These are phyloP conservation scores for Euryodendron excelsum DNA, from an alignment of 148 eudicot species.

Conservation along the genomic window DNA sequence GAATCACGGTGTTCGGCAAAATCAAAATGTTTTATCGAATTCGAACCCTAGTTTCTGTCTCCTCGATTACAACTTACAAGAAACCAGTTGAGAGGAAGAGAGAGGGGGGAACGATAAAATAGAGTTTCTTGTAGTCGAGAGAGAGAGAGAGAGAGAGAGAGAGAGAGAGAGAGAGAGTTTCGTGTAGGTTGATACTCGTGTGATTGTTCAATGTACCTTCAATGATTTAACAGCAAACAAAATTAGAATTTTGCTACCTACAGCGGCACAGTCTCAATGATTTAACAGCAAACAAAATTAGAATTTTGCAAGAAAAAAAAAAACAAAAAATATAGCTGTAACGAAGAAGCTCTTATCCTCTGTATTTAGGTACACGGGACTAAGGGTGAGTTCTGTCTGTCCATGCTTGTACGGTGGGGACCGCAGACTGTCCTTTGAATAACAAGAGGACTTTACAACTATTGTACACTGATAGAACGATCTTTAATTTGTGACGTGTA, in stretches of 20 bases:
- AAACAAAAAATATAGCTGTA: not conserved
- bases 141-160: not conserved
- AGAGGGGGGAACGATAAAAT: too few species aligned
- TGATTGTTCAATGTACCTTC: not conserved
- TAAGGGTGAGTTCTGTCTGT: too few species aligned
- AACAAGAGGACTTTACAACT: too few species aligned
- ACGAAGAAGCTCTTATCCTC: not conserved
- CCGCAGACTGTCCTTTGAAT: too few species aligned
- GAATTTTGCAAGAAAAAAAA: too few species aligned
- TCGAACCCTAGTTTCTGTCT: constrained; percentile 3
- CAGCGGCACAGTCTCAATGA: too few species aligned
- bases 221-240: not conserved
- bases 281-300: too few species aligned
- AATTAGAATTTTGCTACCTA: too few species aligned
- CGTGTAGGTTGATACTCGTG: not conserved
- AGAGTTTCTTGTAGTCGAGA: not conserved
- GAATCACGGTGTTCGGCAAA: not conserved
- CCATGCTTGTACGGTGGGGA: too few species aligned
- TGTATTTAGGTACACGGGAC: too few species aligned
- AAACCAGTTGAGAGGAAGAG: not conserved
- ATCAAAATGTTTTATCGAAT: not conserved
- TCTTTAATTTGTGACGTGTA: too few species aligned
- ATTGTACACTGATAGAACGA: too few species aligned
- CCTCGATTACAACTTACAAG: not conserved
- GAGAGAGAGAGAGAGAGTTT: not conserved